Evolutionary conservation across 2,329 filamentous ascomycete genomes (phyloP).

Genomic region (Exophiala viscosa): DNA sequence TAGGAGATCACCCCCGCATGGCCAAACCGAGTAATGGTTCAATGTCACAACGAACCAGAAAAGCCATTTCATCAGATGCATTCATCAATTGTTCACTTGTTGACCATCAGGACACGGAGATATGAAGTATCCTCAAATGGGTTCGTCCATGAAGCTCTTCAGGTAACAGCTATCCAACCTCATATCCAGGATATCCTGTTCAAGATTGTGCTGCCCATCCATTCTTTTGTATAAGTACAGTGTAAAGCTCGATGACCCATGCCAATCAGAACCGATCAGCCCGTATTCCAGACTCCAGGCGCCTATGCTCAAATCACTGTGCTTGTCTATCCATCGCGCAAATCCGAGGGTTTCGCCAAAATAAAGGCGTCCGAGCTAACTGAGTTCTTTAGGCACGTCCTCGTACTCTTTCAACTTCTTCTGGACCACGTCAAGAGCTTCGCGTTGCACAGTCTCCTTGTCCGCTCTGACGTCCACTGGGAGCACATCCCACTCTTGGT

Average conservation of each 20-base stretch:
- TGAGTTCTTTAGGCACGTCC: not conserved
- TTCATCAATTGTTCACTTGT: too few species aligned
- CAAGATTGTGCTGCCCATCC: too few species aligned
- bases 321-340: not conserved
- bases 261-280: not conserved
- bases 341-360: not conserved
- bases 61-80: too few species aligned
- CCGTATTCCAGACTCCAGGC: slow-evolving; percentile 9
- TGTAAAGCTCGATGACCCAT: not conserved
- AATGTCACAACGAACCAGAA: too few species aligned
- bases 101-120: too few species aligned
- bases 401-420: slow-evolving; percentile 51
- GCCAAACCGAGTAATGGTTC: too few species aligned
- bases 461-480: slow-evolving; percentile 59
- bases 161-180: too few species aligned
- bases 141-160: too few species aligned
- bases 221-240: not conserved
- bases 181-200: too few species aligned
- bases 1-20: too few species aligned
- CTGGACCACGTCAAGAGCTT: slow-evolving; percentile 57
- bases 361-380: not conserved
- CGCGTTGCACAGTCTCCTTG: slow-evolving; percentile 56
- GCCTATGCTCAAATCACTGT: slow-evolving; percentile 12
- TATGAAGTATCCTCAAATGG: too few species aligned
- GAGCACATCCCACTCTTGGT: slow-evolving; percentile 68